Evolutionary conservation across 2,329 filamentous ascomycete genomes (phyloP), one percentile per base, ranked within the genome.

Genomic region (Cladophialophora immunda): DNA sequence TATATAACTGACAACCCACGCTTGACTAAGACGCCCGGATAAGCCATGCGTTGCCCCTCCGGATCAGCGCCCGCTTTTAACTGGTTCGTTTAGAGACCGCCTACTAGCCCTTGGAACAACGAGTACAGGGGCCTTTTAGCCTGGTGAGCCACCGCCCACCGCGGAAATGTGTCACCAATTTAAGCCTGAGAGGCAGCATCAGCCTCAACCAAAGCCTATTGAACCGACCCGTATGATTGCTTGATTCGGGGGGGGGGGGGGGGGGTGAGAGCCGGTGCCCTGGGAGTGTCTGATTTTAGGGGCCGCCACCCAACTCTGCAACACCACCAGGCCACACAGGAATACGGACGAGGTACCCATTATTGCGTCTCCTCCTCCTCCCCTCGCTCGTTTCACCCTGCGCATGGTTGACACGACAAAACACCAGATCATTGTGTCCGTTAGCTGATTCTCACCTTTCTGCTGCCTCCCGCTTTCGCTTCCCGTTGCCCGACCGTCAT

Each of bases 151-250:
- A 47, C 34, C 41, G 50, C 38, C 57, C 57, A 45, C 38, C 3
- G 38, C 38, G 57, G 57, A 50, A 47, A 34, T 34, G 38, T 47
- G 57, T 59, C 27, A 50, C 38, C 57, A 47, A 27, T 30, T 30
- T 47, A 34, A 47, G 17, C 57, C 57, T 7, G 25, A 19, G 57
- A n/a, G 22, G n/a, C 5, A 22, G 56, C 13, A 47, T 6, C 38
- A 58, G 56, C 36, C 22, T 19, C 22, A 19, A 11, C 27, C n/a
- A 7, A 59, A 22, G 36, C 38, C 29, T 30, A 32, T 34, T 6
- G n/a, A 50, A 36, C 38, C 57, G n/a, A 30, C 22, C 3, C 3
- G 19, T 47, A 22, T 36, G 38, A 19, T 32, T 50, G 22, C 45
- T 50, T 50, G 45, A 50, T 59, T 50, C 17, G 38, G 57, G n/a